Percentiles rank a stretch among this genome's conserved stretches.
Evolutionary conservation across 768 basidiomycete genomes (phyloP).

Genomic region (Xanthoconium stramineum): DNA sequence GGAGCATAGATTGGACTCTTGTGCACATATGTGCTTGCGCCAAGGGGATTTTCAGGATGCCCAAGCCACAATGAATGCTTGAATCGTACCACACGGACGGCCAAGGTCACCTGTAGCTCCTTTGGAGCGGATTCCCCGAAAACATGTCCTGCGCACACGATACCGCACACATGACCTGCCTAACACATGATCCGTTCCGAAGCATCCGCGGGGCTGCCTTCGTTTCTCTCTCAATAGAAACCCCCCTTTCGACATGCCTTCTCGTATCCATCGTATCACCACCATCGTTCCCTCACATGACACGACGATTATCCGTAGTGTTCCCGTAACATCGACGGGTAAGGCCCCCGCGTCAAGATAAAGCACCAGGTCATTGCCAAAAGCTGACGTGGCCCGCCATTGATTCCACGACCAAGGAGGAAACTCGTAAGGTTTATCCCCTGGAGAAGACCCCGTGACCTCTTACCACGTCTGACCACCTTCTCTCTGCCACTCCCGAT

Average conservation of each 20-base stretch:
- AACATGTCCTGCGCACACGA: neutral
- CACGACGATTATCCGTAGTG: neutral
- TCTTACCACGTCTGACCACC: neutral
- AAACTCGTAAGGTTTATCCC: neutral
- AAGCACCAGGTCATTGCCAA: neutral
- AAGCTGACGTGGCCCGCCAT: neutral
- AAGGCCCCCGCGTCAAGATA: neutral
- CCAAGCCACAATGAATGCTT: too few species aligned
- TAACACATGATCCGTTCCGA: slow-evolving; percentile 1
- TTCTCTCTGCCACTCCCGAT: neutral
- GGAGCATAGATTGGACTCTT: neutral
- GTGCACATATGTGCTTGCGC: neutral
- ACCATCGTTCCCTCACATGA: neutral
- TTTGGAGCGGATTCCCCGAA: slow-evolving; percentile 1
- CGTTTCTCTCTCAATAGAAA: neutral
- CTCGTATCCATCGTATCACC: neutral
- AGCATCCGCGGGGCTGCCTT: neutral
- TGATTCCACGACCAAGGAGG: neutral
- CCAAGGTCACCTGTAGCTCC: neutral
- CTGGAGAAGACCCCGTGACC: neutral
- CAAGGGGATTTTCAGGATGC: neutral
- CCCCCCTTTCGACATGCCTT: neutral
- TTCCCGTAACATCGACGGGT: neutral
- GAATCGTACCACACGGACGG: neutral
- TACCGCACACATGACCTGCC: neutral